Evolutionary conservation across 108 stramenopile species (phyloP).

Genomic region (Pseudonitzschia multiseries): DNA sequence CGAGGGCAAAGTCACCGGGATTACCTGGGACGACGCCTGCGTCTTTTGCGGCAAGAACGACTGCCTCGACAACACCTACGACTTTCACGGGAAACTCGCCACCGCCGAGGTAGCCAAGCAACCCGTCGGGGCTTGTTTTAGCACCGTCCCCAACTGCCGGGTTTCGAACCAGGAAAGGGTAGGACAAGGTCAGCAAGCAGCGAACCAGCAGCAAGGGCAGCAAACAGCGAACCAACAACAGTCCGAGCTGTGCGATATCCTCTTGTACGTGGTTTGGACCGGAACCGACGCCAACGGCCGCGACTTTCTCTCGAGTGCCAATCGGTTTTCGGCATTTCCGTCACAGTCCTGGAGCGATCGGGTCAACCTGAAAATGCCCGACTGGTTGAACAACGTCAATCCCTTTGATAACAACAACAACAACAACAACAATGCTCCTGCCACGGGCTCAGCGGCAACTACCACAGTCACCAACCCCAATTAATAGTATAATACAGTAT

Average conservation of each 20-base stretch:
- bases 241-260: conserved; percentile 74
- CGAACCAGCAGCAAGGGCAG: too few relatives aligned
- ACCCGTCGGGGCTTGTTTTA: conserved; percentile 69
- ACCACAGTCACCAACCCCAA: neutral
- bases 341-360: conserved; percentile 60
- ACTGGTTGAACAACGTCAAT: conserved; percentile 12
- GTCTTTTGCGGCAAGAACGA: conserved; percentile 84
- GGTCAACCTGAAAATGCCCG: conserved; percentile 14
- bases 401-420: neutral
- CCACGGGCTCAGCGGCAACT: neutral
- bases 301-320: conserved; percentile 70
- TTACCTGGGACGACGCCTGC: conserved; percentile 92
- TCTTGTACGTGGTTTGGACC: conserved; percentile 88
- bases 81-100: conserved; percentile 41
- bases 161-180: too few relatives aligned
- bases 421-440: too few relatives aligned
- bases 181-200: too few relatives aligned
- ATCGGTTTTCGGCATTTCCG: conserved; percentile 83
- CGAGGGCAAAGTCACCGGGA: conserved; percentile 73
- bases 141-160: conserved; percentile 44
- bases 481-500: too few relatives aligned
- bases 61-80: conserved; percentile 19
- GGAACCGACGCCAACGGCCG: conserved; percentile 80
- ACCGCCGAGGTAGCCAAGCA: conserved; percentile 25
- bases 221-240: conserved; percentile 12